These are phyloP conservation scores for Suillus clintonianus DNA, from an alignment of 768 basidiomycete species.

Conservation along the genomic window DNA sequence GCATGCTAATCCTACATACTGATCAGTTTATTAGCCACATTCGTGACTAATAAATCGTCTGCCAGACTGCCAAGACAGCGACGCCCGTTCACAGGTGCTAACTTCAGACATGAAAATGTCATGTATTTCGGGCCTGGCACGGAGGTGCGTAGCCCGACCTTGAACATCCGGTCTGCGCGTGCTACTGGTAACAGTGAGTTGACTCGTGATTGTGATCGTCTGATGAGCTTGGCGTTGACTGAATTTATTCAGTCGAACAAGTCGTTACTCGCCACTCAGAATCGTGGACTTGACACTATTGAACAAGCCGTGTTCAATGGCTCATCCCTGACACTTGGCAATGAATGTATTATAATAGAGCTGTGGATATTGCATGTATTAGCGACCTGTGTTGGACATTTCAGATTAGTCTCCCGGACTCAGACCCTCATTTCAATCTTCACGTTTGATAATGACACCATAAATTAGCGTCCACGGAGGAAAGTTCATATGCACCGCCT, in stretches of 20 bases:
- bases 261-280: slow-evolving; percentile 49
- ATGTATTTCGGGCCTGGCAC: background rate
- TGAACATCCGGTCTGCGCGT: background rate
- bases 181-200: background rate
- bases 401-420: no score
- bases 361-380: no score
- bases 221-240: background rate
- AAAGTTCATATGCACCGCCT: background rate
- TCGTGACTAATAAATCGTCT: background rate
- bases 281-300: slow-evolving; percentile 16
- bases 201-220: background rate
- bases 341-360: no score
- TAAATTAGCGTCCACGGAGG: background rate
- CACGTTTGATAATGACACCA: background rate
- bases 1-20: background rate
- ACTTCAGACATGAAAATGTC: background rate
- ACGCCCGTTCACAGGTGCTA: background rate
- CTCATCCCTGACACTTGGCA: no score
- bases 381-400: no score
- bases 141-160: background rate
- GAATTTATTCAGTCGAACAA: background rate
- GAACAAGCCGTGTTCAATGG: background rate
- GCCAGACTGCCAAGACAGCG: background rate
- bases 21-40: background rate
- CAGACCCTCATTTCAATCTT: background rate